These are phyloP conservation scores for Lablab purpureus DNA, from an alignment of 306 rosid genomes.

Conservation along the genomic window DNA sequence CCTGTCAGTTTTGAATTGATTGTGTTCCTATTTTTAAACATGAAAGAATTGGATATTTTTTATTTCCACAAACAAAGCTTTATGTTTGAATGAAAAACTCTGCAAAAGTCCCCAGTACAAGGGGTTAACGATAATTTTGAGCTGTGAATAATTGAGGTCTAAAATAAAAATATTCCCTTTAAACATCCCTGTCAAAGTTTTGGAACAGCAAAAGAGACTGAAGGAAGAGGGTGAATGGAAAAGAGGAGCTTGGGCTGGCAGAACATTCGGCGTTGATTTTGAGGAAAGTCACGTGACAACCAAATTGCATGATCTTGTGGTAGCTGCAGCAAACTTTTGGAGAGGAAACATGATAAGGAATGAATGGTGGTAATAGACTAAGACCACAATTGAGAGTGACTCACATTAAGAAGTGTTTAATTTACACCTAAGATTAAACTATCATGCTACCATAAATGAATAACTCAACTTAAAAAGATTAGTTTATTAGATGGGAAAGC, in stretches of 20 bases:
- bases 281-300: conserved; percentile 4
- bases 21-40: no score
- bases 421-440: not conserved
- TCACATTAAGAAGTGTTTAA: not conserved
- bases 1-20: no score
- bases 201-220: not conserved
- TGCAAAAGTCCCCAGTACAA: not conserved
- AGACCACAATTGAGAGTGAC: not conserved
- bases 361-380: not conserved
- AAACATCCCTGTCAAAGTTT: not conserved
- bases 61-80: no score
- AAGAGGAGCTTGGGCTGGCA: not conserved
- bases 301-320: not conserved
- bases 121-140: not conserved
- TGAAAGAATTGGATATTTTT: no score
- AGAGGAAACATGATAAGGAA: not conserved
- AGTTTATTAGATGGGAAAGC: no score
- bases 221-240: not conserved
- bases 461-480: no score
- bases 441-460: no score
- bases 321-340: not conserved
- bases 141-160: not conserved
- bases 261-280: not conserved
- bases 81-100: no score
- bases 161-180: not conserved